Conservation (phyloP, 2,329 filamentous ascomycete species). For the Penicillium italicum region DNA sequence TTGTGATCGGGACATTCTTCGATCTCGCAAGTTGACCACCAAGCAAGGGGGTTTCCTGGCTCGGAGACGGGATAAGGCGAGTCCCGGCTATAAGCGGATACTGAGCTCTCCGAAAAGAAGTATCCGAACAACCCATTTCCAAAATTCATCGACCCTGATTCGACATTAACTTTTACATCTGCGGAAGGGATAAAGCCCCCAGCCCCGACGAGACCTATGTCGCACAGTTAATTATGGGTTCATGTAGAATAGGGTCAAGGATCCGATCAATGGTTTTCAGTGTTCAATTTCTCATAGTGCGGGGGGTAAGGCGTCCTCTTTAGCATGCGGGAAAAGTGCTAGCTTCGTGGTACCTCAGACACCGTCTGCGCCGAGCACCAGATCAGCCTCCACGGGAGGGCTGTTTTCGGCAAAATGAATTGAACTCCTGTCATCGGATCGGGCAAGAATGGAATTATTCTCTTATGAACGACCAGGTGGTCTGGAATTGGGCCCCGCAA, state of each 20-base stretch:
- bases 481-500: constrained; percentile 38
- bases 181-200: constrained; percentile 44
- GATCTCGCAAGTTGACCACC: constrained; percentile 48
- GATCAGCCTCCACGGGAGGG: constrained; percentile 34
- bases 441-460: constrained; percentile 29
- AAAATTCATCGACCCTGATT: constrained; percentile 42
- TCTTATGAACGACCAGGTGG: constrained; percentile 32
- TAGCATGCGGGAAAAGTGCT: constrained; percentile 35
- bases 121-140: constrained; percentile 53
- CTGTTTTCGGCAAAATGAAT: constrained; percentile 37
- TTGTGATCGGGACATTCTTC: constrained; percentile 32
- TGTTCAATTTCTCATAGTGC: constrained; percentile 38
- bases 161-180: constrained; percentile 29
- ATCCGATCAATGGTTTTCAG: background rate
- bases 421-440: constrained; percentile 23
- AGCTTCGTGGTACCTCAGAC: constrained; percentile 37
- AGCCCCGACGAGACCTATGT: constrained; percentile 44
- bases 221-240: too few species aligned
- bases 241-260: background rate
- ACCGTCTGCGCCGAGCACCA: constrained; percentile 46
- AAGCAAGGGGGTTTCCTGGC: constrained; percentile 36
- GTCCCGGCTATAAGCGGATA: constrained; percentile 20
- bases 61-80: constrained; percentile 26
- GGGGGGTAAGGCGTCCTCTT: constrained; percentile 37
- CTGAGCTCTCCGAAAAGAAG: constrained; percentile 33